Evolutionary conservation across 2,329 filamentous ascomycete species (phyloP).

Genomic region (Capronia coronata): DNA sequence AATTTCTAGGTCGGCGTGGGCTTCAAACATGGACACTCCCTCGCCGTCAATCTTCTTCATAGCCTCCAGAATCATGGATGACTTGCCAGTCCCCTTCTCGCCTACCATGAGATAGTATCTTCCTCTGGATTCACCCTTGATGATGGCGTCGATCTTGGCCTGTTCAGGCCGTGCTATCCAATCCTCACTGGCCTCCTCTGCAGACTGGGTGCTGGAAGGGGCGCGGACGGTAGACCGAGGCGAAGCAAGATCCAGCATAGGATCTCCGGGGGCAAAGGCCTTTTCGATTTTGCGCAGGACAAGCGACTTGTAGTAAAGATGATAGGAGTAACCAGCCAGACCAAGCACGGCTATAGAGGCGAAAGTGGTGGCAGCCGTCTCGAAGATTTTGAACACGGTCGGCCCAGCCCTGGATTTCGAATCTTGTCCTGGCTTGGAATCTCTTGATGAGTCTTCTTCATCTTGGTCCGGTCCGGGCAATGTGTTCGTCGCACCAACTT

Average conservation of each 20-base stretch:
- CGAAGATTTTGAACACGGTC: conserved; percentile 57
- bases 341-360: conserved; percentile 68
- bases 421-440: conserved; percentile 13
- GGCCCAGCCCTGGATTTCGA: conserved; percentile 18
- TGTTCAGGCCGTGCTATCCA: conserved; percentile 88
- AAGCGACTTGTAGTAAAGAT: conserved; percentile 78
- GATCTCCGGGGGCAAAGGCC: conserved; percentile 87
- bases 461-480: conserved; percentile 17
- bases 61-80: conserved; percentile 89
- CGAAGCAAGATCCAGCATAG: conserved; percentile 71
- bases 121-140: conserved; percentile 64
- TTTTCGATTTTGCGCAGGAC: conserved; percentile 89
- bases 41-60: conserved; percentile 91
- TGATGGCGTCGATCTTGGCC: conserved; percentile 69
- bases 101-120: conserved; percentile 90
- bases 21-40: conserved; percentile 90
- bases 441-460: conserved; percentile 16
- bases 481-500: conserved; percentile 21
- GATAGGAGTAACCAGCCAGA: conserved; percentile 68
- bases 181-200: conserved; percentile 30
- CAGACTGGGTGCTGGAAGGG: conserved; percentile 6
- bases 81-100: conserved; percentile 95
- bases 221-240: no score
- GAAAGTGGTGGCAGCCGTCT: conserved; percentile 67
- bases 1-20: conserved; percentile 89